phyloP scores from a whole-genome alignment of 345 rosid species.

The Salix exigua region DNA sequence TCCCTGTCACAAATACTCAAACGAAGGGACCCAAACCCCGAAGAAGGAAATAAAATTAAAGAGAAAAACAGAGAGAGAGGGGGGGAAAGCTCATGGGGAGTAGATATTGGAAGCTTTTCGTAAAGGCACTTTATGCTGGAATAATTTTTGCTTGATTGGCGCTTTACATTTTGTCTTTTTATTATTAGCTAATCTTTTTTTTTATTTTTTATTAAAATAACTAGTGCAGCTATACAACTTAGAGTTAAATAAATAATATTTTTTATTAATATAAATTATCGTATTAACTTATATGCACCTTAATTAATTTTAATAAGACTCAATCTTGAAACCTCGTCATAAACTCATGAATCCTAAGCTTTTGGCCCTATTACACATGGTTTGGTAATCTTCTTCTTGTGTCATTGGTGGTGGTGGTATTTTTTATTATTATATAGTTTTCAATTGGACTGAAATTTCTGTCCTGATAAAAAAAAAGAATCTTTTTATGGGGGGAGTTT shows the following conservation, averaged over 20 bases:
- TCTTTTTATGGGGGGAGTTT: background rate
- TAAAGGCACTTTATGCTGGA: slow-evolving; percentile 23
- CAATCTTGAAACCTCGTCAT: too few species aligned
- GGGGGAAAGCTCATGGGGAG: background rate
- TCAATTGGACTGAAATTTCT: background rate
- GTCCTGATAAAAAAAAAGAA: background rate
- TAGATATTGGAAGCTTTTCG: slow-evolving; percentile 17
- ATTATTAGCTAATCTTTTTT: background rate
- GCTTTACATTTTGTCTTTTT: slow-evolving; percentile 20
- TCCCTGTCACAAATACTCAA: background rate
- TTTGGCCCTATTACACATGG: too few species aligned
- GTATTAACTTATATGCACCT: accelerated
- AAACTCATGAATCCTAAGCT: too few species aligned
- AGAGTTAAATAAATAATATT: too few species aligned
- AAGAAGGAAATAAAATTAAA: background rate
- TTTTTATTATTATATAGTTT: background rate
- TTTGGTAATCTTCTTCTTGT: too few species aligned
- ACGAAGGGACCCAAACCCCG: slow-evolving; percentile 13
- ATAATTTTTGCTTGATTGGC: slow-evolving; percentile 31
- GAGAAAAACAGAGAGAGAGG: background rate
- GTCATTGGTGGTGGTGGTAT: background rate
- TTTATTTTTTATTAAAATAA: too few species aligned
- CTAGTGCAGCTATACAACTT: too few species aligned
- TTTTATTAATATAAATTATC: too few species aligned
- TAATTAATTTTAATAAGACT: too few species aligned